A percentile compares a stretch with the other conserved stretches of the same genome.
These are phyloP conservation scores for Rhodotorula graminis DNA, from an alignment of 768 basidiomycete species.

Conservation along the genomic window DNA sequence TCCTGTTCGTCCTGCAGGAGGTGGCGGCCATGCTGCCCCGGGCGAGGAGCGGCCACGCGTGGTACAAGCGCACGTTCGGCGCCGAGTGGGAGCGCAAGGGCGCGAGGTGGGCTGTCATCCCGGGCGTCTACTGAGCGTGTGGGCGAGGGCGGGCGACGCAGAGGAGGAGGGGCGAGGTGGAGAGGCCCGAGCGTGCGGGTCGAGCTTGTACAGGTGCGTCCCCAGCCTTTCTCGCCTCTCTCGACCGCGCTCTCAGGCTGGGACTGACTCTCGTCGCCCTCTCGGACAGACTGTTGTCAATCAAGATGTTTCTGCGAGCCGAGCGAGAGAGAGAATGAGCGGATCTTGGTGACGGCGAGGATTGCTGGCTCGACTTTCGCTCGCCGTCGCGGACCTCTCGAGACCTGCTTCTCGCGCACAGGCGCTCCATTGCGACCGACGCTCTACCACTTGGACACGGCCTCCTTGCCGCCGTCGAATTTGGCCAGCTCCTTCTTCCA, in stretches of 20 bases:
- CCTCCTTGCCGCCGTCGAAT: slow-evolving; percentile 56
- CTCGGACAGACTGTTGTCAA: no score
- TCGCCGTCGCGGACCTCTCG: no score
- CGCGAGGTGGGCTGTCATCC: slow-evolving; percentile 67
- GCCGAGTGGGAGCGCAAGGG: slow-evolving; percentile 66
- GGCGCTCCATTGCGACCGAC: neutral
- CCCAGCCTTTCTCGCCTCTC: neutral
- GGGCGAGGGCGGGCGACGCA: neutral
- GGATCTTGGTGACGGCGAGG: no score
- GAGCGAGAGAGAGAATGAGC: no score
- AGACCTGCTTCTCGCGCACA: no score
- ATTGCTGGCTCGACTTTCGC: no score
- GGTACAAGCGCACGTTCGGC: slow-evolving; percentile 73
- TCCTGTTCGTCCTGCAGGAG: slow-evolving; percentile 71
- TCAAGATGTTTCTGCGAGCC: no score
- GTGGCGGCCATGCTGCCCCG: slow-evolving; percentile 73
- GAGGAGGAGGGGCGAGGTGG: no score
- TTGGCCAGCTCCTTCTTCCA: slow-evolving; percentile 74
- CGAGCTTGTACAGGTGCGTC: no score
- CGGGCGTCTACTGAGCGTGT: slow-evolving; percentile 53
- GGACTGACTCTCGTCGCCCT: no score
- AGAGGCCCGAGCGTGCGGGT: no score
- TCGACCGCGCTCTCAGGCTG: no score
- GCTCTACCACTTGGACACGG: slow-evolving; percentile 35
- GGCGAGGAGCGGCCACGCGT: slow-evolving; percentile 66